Base-by-base conservation (phyloP, 1,284 basidiomycete genomes). In the Mycena sp. region DNA sequence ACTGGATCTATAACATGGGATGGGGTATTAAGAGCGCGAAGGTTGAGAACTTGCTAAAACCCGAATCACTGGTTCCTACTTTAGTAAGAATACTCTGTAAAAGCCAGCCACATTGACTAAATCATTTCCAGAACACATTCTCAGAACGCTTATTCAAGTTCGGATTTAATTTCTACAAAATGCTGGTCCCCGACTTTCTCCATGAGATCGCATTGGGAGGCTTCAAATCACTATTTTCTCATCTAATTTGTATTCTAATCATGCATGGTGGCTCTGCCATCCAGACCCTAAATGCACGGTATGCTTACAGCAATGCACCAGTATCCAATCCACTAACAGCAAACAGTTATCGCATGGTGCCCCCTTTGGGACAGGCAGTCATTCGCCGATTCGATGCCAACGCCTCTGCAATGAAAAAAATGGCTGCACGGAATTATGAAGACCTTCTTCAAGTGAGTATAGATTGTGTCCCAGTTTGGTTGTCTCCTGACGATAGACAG, bases 111-210 rank as follows among this genome's bases (percentile, higher is more conserved):
- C 32, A 2, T 35, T 6, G 16, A n/a, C 5, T 40, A 19, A 54
- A 29, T 30, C 38, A 28, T 53, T 49, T 58, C 32, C 56, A 35
- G 26, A 28, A 55, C 35, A 51, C 25, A 21, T 49, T 53, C 21
- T 55, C 52, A 78, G 77, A 81, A 78, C 66, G 74, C 74, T 4
- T 79, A 76, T 62, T 76, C 72, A 0, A 41, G 67, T 30, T 52
- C 25, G 19, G 26, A 4, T 49, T 67, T 37, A 65, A 72, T 38
- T 50, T 67, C 32, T 70, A 55, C 21, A 2, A 19, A 4, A 51
- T 73, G 19, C 50, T 75, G 26, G 67, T 71, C 1, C 61, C 70
- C 2, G 73, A 76, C 41, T 59, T 76, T 4, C 44, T 75, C 16
- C 72, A 75, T 29, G 68, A 75, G 46, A 69, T 73, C 14, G 71